Evolutionary conservation across 2,329 filamentous ascomycete species (phyloP), one percentile per base, ranked within the genome.

Genomic region (Colletotrichum sp.): DNA sequence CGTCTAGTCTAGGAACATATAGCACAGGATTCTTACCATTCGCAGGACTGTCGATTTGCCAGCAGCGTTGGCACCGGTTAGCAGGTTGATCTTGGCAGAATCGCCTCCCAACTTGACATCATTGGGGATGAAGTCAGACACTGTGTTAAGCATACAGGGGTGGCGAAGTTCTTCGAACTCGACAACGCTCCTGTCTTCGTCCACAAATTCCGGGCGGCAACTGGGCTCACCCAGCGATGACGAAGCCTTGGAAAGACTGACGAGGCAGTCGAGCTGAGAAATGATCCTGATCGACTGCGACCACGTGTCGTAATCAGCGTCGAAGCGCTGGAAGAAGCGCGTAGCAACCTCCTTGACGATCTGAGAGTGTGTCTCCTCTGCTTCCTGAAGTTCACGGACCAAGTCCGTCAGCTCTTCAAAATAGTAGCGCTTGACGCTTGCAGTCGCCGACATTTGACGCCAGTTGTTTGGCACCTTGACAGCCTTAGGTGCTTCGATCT

Each of bases 401-500:
- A 98, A 91, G 32, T 91, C 89, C 16, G 94, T 94, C 16, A 99
- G 90, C 81, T 98, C 94, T 2, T 93, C 90, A 79, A 96, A 98
- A 86, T 99, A 99, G 88, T 96, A 99, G 1, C 97, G 94, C 85
- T 98, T 98, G 81, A 98, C 95, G 72, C 93, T 92, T 77, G 94
- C 92, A 0, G 97, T 99, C 1, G 96, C 94, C 6, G 97, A 99
- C 96, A 99, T 98, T 82, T 99, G 96, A 78, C 96, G 93, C 96
- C 97, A 99, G 80, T 88, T 92, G 79, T 94, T 94, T 0, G 97
- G 97, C 4, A 99, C 92, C 84, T 98, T 98, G 81, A 95, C 88
- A 2, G 88, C 87, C 84, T 97, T 98, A 0, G 97, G 96, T 0
- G 95, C 94, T 83, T 99, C 97, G 13, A 99, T 89, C 85, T 99